A percentile compares a stretch with the other conserved stretches of the same genome.
These are phyloP conservation scores for Coemansia aciculifera DNA, from an alignment of 192 early-diverging fungal genomes.

Conservation along the genomic window DNA sequence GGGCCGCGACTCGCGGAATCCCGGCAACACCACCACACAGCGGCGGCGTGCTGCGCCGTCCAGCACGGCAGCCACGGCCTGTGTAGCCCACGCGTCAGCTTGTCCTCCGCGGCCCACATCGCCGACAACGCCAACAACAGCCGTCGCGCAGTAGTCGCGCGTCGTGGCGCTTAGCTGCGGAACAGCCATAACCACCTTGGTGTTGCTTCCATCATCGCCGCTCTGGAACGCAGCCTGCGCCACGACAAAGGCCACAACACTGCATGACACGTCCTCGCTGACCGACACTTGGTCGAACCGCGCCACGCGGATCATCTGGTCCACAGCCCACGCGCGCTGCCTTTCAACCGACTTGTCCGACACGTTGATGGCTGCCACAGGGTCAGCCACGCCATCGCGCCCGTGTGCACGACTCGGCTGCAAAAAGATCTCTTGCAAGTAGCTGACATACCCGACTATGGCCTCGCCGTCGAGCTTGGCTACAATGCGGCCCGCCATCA, in stretches of 20 bases:
- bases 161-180: conserved; percentile 62
- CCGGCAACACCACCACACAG: conserved; percentile 13
- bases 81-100: conserved; percentile 26
- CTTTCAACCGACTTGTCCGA: conserved; percentile 44
- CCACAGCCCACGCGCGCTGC: conserved; percentile 75
- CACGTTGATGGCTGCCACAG: conserved; percentile 29
- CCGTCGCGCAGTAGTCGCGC: conserved; percentile 61
- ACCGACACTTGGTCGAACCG: conserved; percentile 73
- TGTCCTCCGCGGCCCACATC: conserved; percentile 54
- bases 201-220: conserved; percentile 40
- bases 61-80: conserved; percentile 19
- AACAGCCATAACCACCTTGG: conserved; percentile 41
- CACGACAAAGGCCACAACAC: conserved; percentile 67
- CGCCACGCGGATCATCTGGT: conserved; percentile 79
- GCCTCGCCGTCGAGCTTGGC: conserved; percentile 67
- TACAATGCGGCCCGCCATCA: conserved; percentile 79
- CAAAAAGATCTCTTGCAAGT: conserved; percentile 71
- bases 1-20: conserved; percentile 11
- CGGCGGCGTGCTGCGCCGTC: conserved; percentile 18
- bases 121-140: conserved; percentile 68
- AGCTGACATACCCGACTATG: conserved; percentile 69
- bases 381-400: conserved; percentile 36
- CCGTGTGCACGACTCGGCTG: conserved; percentile 37
- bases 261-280: conserved; percentile 69
- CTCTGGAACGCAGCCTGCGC: conserved; percentile 71